Evolutionary conservation across 768 basidiomycete genomes (phyloP).

Genomic region (Lactarius hengduanensis): DNA sequence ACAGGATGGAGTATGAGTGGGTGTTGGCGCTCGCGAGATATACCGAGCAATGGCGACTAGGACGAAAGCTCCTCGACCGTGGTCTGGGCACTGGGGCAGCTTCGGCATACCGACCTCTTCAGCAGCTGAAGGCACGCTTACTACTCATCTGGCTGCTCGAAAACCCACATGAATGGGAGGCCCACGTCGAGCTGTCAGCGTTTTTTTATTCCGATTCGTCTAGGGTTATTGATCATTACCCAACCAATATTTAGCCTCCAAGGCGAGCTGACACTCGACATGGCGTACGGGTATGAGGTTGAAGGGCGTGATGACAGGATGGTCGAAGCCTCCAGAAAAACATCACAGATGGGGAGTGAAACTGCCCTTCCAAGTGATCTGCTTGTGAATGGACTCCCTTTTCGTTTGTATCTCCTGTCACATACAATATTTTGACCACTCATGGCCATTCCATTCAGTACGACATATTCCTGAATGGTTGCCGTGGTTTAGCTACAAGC

Average conservation of each 20-base stretch:
- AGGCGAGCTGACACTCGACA: constrained; percentile 1
- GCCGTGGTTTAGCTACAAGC: constrained; percentile 18
- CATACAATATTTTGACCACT: background rate
- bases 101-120: constrained; percentile 1
- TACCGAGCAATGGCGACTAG: background rate
- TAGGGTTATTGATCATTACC: background rate
- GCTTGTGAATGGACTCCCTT: constrained; percentile 7
- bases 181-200: constrained; percentile 10
- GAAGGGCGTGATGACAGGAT: constrained; percentile 2
- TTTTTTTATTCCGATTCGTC: background rate
- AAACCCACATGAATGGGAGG: constrained; percentile 4
- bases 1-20: constrained; percentile 14
- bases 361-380: constrained; percentile 3
- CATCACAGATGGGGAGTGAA: background rate
- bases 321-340: background rate
- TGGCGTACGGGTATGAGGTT: constrained; percentile 17
- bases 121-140: background rate
- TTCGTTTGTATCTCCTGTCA: background rate
- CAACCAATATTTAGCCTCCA: constrained; percentile 5
- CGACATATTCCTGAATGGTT: constrained; percentile 15
- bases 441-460: background rate
- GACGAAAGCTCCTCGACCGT: constrained; percentile 16
- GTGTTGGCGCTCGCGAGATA: background rate
- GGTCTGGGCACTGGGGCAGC: background rate
- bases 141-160: constrained; percentile 9